Percentiles rank a stretch among this genome's conserved stretches.
Conservation (phyloP, 495 filamentous ascomycete genomes). For the Neurospora sp. region DNA sequence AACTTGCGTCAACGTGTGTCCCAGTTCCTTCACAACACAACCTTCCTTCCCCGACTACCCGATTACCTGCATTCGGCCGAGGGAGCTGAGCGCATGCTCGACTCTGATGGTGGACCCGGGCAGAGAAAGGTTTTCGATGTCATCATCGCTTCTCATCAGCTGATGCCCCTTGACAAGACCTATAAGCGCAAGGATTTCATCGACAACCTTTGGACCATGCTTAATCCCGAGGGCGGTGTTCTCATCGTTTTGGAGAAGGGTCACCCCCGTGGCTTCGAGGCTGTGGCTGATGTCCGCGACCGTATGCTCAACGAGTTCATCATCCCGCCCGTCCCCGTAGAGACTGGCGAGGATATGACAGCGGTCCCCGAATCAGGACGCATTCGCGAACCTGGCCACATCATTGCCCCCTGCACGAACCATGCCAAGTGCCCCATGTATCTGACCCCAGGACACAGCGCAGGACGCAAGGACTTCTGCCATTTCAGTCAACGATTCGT, state of each 20-base stretch:
- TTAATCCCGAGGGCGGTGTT: constrained; percentile 76
- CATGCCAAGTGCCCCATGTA: constrained; percentile 88
- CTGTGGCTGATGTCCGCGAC: constrained; percentile 71
- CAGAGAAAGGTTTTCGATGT: constrained; percentile 76
- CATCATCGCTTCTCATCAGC: constrained; percentile 76
- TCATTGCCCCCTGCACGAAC: constrained; percentile 92
- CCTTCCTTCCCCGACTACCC: constrained; percentile 85
- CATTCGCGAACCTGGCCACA: constrained; percentile 64
- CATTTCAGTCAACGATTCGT: constrained; percentile 85
- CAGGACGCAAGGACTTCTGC: constrained; percentile 78
- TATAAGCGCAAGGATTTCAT: constrained; percentile 65
- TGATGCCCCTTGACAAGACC: constrained; percentile 62
- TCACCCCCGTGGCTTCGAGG: constrained; percentile 82
- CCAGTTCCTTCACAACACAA: constrained; percentile 72
- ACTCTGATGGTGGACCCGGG: constrained; percentile 28
- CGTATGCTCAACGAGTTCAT: constrained; percentile 69
- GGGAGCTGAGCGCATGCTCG: constrained; percentile 29
- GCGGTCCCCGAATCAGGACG: constrained; percentile 15
- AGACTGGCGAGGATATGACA: constrained; percentile 19
- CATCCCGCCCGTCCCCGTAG: constrained; percentile 46
- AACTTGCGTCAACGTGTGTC: constrained; percentile 65
- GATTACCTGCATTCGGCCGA: constrained; percentile 62
- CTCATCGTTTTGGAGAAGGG: constrained; percentile 88
- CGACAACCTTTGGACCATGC: constrained; percentile 78
- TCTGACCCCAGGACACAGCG: constrained; percentile 49